Base-by-base conservation (phyloP, 2,329 filamentous ascomycete genomes). In the Claviceps lovelessii region DNA sequence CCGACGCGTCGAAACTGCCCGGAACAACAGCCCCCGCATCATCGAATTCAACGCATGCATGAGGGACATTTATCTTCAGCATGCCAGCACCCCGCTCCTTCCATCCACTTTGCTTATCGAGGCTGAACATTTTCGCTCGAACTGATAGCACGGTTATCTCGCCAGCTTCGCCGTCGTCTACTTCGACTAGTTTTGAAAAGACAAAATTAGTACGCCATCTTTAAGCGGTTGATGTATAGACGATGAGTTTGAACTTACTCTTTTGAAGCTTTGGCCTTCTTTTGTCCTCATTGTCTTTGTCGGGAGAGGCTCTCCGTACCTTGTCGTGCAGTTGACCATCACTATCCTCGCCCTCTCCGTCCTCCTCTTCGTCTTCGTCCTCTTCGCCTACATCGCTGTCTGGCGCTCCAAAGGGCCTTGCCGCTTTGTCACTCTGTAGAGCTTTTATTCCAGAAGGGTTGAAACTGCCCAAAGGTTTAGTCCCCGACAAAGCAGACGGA, bases 31-130 rank as follows among this genome's bases (percentile, higher is more conserved):
- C 62, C 4, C 74, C 76, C 19, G 70, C 70, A 13, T 81, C 75
- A 56, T 83, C 76, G 45, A 79, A 76, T 29, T 78, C 74, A 5
- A 80, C 73, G 56, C 76, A 80, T 35, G 71, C 68, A 59, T 79
- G 76, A 3, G 80, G 80, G 15, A 85, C 83, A 63, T 96, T 95
- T 66, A 95, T 78, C 71, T 93, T 93, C 61, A 95, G 76, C 61
- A 85, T 85, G 48, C 90, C 90, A 4, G 84, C 78, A 13, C 90
- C 90, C 53, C 90, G 83, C 71, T 97, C 91, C 68, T 91, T 91
- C 91, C 91, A 97, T 49, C 83, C 83, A 54, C 79, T 77, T 41
- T 76, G 75, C 59, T 81, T 81, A 59, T 86, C 82, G 62, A 93
- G 86, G 56, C 85, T 79, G 72, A 88, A 97, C 56, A 97, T 80